Percentiles rank a stretch among this genome's conserved stretches.
phyloP scores from a whole-genome alignment of 306 rosid species.

The Prunus davidiana region DNA sequence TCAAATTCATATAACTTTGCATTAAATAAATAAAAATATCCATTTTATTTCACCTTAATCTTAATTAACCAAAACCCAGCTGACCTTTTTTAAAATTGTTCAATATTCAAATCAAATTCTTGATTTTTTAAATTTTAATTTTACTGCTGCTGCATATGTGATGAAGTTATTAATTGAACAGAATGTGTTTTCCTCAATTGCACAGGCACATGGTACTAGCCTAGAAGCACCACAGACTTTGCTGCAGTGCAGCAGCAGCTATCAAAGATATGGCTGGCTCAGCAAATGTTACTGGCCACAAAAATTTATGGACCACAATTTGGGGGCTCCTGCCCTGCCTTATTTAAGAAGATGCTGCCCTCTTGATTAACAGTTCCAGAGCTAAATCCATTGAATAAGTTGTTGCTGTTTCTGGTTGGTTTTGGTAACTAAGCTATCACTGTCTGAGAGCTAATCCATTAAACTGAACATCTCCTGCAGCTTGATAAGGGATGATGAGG shows the following conservation, averaged over 20 bases:
- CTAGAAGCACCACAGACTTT: conserved; percentile 9
- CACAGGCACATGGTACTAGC: not conserved
- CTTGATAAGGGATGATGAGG: conserved; percentile 8
- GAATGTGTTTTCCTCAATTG: conserved; percentile 3
- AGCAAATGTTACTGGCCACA: conserved; percentile 42
- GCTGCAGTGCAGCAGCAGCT: not conserved
- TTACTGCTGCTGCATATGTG: not conserved
- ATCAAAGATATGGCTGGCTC: conserved; percentile 46
- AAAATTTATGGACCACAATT: conserved; percentile 54
- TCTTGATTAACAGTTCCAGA: conserved; percentile 35
- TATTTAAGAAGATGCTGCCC: conserved; percentile 38
- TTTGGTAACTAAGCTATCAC: conserved; percentile 45
- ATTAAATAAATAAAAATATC: not conserved
- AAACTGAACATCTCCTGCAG: not conserved
- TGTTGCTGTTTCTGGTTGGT: conserved; percentile 33
- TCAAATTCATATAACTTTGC: conserved; percentile 13
- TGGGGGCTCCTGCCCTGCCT: conserved; percentile 30
- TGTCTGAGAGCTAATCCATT: conserved; percentile 27
- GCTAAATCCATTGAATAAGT: conserved; percentile 40
- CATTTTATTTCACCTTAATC: not conserved
- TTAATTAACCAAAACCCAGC: conserved; percentile 7
- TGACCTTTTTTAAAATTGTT: conserved; percentile 12
- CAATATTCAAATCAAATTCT: not conserved
- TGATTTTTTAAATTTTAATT: not conserved
- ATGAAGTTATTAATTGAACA: not conserved